phyloP scores from a whole-genome alignment of 1,284 basidiomycete species.

The Trichosporon faecale region DNA sequence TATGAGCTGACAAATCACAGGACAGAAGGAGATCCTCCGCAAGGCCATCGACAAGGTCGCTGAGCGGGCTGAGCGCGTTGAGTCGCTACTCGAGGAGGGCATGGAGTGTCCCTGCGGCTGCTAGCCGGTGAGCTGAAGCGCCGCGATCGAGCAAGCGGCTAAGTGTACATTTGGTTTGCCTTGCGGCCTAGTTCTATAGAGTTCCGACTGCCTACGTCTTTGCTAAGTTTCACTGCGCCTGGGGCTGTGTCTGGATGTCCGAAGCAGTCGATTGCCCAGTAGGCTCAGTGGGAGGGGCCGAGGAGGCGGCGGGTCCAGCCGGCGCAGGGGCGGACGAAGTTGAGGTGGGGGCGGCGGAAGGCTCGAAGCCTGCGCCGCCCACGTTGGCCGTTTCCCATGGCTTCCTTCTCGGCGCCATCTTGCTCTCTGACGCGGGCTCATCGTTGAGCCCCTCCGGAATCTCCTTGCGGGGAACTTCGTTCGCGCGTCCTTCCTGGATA shows the following conservation, averaged over 20 bases:
- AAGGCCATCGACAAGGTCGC: constrained; percentile 31
- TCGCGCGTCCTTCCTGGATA: constrained; percentile 38
- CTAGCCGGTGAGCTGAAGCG: too few species aligned
- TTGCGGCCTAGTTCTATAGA: not conserved
- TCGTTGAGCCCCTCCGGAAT: constrained; percentile 41
- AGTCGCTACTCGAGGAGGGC: constrained; percentile 37
- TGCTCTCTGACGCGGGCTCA: constrained; percentile 16
- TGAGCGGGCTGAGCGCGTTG: constrained; percentile 38
- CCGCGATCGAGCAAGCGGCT: not conserved
- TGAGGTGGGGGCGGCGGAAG: too few species aligned
- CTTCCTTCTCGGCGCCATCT: constrained; percentile 21
- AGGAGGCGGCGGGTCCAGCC: not conserved
- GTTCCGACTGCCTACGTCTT: too few species aligned
- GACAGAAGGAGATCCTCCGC: constrained; percentile 37
- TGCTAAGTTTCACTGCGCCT: not conserved
- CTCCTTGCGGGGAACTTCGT: constrained; percentile 30
- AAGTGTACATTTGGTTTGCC: constrained; percentile 4
- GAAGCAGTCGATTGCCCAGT: too few species aligned
- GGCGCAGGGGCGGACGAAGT: too few species aligned
- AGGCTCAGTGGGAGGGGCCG: not conserved
- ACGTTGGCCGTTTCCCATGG: constrained; percentile 33
- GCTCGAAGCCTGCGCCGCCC: too few species aligned
- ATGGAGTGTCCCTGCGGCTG: constrained; percentile 41
- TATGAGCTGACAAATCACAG: constrained; percentile 18
- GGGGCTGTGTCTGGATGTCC: too few species aligned